These are phyloP conservation scores for Xylariaceae sp. DNA, from an alignment of 2,329 filamentous ascomycete genomes.

Conservation along the genomic window DNA sequence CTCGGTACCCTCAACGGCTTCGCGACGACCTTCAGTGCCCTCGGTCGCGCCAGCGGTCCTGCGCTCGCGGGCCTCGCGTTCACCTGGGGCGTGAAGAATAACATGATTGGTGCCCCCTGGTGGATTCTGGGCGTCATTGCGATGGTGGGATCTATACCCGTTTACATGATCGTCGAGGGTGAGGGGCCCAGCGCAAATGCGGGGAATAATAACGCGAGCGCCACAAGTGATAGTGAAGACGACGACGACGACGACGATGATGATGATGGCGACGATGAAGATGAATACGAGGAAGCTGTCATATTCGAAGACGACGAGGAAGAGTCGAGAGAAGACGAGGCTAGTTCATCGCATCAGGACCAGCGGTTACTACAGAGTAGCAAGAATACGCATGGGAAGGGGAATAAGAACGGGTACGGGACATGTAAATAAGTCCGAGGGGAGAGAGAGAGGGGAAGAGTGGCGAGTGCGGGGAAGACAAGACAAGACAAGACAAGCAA, in stretches of 20 bases:
- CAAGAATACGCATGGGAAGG: background rate
- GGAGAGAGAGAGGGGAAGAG: too few species aligned
- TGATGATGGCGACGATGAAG: constrained; percentile 28
- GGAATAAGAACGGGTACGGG: constrained; percentile 6
- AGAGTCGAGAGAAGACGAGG: constrained; percentile 4
- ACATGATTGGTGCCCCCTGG: constrained; percentile 75
- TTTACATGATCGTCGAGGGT: constrained; percentile 68
- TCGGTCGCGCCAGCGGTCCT: constrained; percentile 76
- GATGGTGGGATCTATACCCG: constrained; percentile 61
- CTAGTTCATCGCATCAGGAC: constrained; percentile 13
- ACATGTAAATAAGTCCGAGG: background rate
- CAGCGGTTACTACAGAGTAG: constrained; percentile 18
- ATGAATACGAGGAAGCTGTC: constrained; percentile 29
- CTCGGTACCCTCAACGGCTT: constrained; percentile 89
- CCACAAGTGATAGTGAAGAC: constrained; percentile 21
- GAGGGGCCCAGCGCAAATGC: constrained; percentile 52
- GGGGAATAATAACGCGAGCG: background rate
- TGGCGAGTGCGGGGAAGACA: too few species aligned
- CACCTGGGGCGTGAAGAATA: constrained; percentile 66
- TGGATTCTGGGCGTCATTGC: constrained; percentile 67
- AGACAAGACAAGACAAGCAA: too few species aligned
- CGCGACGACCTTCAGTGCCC: constrained; percentile 72
- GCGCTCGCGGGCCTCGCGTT: constrained; percentile 68
- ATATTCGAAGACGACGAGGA: constrained; percentile 28
- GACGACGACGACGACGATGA: constrained; percentile 10